Conservation (phyloP, 352 stramenopile genomes). For the Pythium plurisporium region DNA sequence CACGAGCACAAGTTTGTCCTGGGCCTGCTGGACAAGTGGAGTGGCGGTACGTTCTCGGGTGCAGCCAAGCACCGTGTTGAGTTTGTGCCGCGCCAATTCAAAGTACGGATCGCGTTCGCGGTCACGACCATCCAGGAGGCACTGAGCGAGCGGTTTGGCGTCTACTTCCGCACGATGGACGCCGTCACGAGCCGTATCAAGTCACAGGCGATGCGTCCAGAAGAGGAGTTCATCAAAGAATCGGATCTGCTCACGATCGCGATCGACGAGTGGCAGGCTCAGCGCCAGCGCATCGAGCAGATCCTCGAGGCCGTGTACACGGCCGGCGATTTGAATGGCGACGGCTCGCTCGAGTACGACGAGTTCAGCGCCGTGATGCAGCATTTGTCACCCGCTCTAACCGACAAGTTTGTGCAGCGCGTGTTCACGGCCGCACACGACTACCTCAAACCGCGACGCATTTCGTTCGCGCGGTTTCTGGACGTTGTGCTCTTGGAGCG, state of each 20-base stretch:
- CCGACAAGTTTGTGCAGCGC: slow-evolving; percentile 56
- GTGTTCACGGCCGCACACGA: slow-evolving; percentile 61
- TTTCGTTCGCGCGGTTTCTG: slow-evolving; percentile 58
- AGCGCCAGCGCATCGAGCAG: slow-evolving; percentile 54
- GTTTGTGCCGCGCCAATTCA: slow-evolving; percentile 50
- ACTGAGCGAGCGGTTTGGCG: slow-evolving; percentile 53
- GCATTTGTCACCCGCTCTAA: slow-evolving; percentile 43
- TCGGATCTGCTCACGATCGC: slow-evolving; percentile 52
- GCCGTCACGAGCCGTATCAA: slow-evolving; percentile 37
- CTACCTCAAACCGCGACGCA: slow-evolving; percentile 46
- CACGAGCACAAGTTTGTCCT: slow-evolving; percentile 78
- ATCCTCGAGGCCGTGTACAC: slow-evolving; percentile 67
- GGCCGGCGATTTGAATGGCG: slow-evolving; percentile 60
- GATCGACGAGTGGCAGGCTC: slow-evolving; percentile 52
- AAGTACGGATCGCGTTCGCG: slow-evolving; percentile 48
- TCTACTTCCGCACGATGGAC: slow-evolving; percentile 57
- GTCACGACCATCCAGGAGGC: slow-evolving; percentile 50
- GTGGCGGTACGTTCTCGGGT: slow-evolving; percentile 47
- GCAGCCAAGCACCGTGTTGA: slow-evolving; percentile 51
- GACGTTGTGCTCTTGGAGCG: slow-evolving; percentile 55
- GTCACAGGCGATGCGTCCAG: slow-evolving; percentile 26
- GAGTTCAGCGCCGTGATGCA: slow-evolving; percentile 65
- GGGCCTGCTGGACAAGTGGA: slow-evolving; percentile 58
- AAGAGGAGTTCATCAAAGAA: slow-evolving; percentile 65
- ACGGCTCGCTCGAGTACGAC: slow-evolving; percentile 67